Evolutionary conservation across 768 basidiomycete genomes (phyloP), one percentile per base, ranked within the genome.

Genomic region (Collybiopsis confluens): DNA sequence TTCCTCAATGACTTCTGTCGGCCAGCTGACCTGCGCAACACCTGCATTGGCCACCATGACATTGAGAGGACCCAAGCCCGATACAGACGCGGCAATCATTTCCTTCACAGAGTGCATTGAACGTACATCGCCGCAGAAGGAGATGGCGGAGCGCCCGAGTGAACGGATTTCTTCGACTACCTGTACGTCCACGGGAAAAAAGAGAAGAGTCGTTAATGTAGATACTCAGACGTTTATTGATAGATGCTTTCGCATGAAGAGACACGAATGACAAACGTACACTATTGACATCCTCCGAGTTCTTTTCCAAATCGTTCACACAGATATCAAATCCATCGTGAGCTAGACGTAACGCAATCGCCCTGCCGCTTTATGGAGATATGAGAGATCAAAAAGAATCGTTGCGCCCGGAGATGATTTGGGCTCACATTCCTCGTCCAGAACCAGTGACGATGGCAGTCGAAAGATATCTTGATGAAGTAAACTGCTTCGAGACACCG

Each of bases 31-130:
- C n/a, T 43, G 13, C 46, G 37, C 49, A 43, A 73, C 65, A 1
- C 75, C 76, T 4, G 76, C 77, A 61, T 78, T 78, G 3, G 77
- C 75, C 2, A 78, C 68, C 73, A 77, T 73, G 36, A 57, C 52
- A 38, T 45, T 40, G 16, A 57, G 40, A 2, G 56, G 56, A 13
- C 56, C 56, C 15, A 57, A 20, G 23, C 21, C 56, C n/a, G 45
- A n/a, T 5, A 57, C 56, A 20, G 56, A 57, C 15, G 56, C 27
- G 7, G 24, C 27, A 24, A 57, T 52, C 38, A 57, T 42, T 24
- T 42, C 52, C 33, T 54, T 13, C 15, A 57, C 52, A 26, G 45
- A 52, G 2, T 35, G 13, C 38, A 40, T 45, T 16, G 53, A 54
- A 23, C 40, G 33, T 16, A 57, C 56, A 21, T 57, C 56, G 3